Conservation (phyloP, 2,329 filamentous ascomycete species). For the Aspergillus quadrilineatus region DNA sequence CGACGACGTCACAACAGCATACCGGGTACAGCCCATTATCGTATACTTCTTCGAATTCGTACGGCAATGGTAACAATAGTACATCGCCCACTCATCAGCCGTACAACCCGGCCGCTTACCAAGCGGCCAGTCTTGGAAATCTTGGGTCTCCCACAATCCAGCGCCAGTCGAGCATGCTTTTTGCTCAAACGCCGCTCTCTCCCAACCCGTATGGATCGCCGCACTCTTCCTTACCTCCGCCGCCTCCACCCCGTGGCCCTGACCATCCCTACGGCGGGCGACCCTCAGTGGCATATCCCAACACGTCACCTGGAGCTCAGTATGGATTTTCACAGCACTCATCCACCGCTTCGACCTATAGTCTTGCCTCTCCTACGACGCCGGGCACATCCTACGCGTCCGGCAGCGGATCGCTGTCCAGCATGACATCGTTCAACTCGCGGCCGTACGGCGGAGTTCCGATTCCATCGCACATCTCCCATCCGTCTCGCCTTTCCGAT, state of each 20-base stretch:
- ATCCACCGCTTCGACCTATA: conserved; percentile 26
- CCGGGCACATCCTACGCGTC: conserved; percentile 24
- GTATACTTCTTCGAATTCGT: conserved; percentile 44
- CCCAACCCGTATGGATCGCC: conserved; percentile 35
- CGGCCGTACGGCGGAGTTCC: conserved; percentile 27
- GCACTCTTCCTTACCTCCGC: conserved; percentile 29
- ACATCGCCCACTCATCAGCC: conserved; percentile 39
- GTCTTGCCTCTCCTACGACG: conserved; percentile 23
- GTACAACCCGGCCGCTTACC: conserved; percentile 53
- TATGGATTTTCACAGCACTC: conserved; percentile 30
- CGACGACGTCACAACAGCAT: conserved; percentile 46
- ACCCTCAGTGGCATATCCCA: conserved; percentile 28
- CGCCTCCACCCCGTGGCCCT: conserved; percentile 40
- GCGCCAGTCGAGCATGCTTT: conserved; percentile 32
- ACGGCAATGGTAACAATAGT: conserved; percentile 20
- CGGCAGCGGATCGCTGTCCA: conserved; percentile 22
- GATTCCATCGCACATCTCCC: conserved; percentile 24
- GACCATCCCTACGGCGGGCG: conserved; percentile 41
- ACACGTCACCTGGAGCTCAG: conserved; percentile 24
- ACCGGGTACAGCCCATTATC: conserved; percentile 70
- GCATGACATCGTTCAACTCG: conserved; percentile 18
- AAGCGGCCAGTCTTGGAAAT: conserved; percentile 33
- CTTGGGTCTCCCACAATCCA: conserved; percentile 34
- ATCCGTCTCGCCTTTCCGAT: conserved; percentile 26
- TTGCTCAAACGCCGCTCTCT: conserved; percentile 31